Conservation (phyloP, 257 asterid species). For the Gentiana straminea region DNA sequence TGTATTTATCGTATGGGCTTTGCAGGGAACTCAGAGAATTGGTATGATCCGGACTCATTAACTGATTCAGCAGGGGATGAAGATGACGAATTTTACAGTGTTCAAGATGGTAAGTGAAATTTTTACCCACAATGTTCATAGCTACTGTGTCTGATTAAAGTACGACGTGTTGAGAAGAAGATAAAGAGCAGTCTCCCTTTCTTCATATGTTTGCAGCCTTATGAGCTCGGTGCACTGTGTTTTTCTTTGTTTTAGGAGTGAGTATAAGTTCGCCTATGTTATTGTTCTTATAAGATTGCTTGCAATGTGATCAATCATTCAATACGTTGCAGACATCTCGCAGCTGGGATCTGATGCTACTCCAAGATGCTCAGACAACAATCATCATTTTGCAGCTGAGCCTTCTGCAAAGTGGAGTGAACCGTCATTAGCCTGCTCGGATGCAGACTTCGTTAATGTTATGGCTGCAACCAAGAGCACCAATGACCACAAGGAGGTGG, state of each 20-base stretch:
- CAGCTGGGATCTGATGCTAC: constrained; percentile 73
- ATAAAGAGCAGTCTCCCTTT: not conserved
- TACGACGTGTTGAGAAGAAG: too few relatives aligned
- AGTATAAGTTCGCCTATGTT: too few relatives aligned
- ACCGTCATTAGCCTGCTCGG: constrained; percentile 10
- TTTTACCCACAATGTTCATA: too few relatives aligned
- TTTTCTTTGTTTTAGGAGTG: too few relatives aligned
- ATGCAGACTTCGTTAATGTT: constrained; percentile 8
- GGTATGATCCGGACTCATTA: constrained; percentile 65
- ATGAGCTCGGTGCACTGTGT: not conserved
- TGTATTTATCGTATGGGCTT: constrained; percentile 8
- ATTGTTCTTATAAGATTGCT: not conserved
- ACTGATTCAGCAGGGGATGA: constrained; percentile 80
- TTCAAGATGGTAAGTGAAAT: constrained; percentile 62
- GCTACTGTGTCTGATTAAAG: too few relatives aligned
- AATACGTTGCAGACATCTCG: constrained; percentile 53
- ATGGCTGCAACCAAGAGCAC: constrained; percentile 7
- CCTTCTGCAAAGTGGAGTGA: constrained; percentile 11
- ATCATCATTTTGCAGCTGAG: constrained; percentile 13
- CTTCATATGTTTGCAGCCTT: not conserved
- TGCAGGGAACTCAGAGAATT: constrained; percentile 63
- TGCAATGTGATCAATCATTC: constrained; percentile 1
- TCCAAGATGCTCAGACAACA: constrained; percentile 57
- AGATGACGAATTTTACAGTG: constrained; percentile 56
- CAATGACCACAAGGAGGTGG: constrained; percentile 31